A percentile compares a stretch with the other conserved stretches of the same genome.
These are phyloP conservation scores for Fraxinus anomala DNA, from an alignment of 257 asterid species.

Conservation along the genomic window DNA sequence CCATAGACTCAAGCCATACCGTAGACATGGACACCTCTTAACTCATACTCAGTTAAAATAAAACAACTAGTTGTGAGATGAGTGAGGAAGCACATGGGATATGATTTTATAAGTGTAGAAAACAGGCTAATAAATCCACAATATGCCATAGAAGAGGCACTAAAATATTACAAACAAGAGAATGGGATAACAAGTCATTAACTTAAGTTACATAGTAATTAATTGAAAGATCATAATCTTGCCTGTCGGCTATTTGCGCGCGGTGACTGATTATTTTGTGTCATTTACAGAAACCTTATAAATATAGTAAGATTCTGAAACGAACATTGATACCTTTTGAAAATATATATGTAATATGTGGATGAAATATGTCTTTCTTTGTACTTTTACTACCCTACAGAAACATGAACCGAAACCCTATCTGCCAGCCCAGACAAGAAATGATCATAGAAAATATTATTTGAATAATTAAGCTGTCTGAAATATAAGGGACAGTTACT, in stretches of 20 bases:
- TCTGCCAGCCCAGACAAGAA: background rate
- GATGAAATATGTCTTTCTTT: background rate
- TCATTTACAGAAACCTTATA: background rate
- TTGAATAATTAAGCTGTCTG: background rate
- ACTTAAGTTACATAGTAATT: background rate
- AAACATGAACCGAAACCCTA: background rate
- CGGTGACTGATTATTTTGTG: background rate
- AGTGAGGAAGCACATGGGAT: background rate
- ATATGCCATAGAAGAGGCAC: background rate
- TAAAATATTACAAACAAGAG: background rate
- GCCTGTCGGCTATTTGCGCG: background rate
- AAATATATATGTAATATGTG: too few relatives aligned
- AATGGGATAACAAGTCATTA: background rate
- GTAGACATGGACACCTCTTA: background rate
- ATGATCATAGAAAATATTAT: background rate
- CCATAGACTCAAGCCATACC: too few relatives aligned
- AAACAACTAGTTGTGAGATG: background rate
- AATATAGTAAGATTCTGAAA: background rate
- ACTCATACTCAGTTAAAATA: background rate
- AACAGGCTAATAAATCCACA: slow-evolving; percentile 5
- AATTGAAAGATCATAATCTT: background rate
- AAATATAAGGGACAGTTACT: background rate
- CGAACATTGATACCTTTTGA: background rate
- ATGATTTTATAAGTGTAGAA: background rate
- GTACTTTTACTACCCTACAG: background rate